Percentiles rank a stretch among this genome's conserved stretches.
These are phyloP conservation scores for Apostasia ramifera DNA, from an alignment of 106 monocot genomes.

Conservation along the genomic window DNA sequence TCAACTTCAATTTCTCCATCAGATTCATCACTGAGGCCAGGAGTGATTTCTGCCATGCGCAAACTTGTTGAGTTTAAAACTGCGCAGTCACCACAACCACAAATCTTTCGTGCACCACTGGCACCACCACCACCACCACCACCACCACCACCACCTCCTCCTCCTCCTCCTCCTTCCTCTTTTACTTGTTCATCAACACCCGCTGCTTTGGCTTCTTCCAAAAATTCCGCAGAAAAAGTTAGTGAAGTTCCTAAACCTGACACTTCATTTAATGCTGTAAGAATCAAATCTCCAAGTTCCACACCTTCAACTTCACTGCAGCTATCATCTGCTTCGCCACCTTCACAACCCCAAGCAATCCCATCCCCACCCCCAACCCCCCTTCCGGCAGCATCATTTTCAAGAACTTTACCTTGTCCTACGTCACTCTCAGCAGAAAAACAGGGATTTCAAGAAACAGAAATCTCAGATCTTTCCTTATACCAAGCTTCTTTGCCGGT, in stretches of 20 bases:
- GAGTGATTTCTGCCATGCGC: neutral
- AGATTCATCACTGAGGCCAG: conserved; percentile 5
- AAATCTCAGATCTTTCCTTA: neutral
- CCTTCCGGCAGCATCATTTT: neutral
- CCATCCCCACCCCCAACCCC: conserved; percentile 4
- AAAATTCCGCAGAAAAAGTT: neutral
- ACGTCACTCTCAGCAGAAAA: neutral
- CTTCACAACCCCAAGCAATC: conserved; percentile 7
- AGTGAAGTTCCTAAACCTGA: conserved; percentile 8
- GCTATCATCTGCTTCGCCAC: neutral
- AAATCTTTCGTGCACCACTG: neutral
- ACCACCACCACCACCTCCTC: neutral
- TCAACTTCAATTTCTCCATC: conserved; percentile 11
- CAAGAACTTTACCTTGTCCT: neutral
- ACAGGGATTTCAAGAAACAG: neutral
- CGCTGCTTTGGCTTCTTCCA: neutral
- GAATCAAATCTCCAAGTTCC: neutral
- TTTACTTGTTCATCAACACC: neutral
- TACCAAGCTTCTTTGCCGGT: neutral
- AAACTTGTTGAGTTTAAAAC: neutral
- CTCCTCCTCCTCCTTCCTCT: too few species aligned
- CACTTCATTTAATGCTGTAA: neutral
- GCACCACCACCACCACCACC: conserved; percentile 4
- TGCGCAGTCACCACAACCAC: neutral
- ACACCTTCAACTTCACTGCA: neutral